Percentiles rank a stretch among this genome's conserved stretches.
Conservation (phyloP, 1,284 basidiomycete genomes). For the Stereum hirsutum region DNA sequence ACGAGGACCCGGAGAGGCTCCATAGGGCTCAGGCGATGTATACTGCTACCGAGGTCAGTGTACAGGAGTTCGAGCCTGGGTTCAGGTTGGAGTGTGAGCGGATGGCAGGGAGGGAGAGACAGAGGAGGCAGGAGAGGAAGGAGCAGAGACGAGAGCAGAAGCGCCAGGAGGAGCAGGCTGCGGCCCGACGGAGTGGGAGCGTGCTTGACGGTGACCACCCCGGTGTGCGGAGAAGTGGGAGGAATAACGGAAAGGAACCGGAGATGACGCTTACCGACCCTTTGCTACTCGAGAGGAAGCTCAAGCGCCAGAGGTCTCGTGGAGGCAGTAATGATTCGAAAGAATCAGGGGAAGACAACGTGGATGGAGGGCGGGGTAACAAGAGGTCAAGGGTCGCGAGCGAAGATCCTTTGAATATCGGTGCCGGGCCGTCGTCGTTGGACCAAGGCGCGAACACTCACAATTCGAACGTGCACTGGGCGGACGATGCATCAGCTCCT, state of each 20-base stretch:
- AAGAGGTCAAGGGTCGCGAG: constrained; percentile 46
- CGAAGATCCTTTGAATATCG: too few species aligned
- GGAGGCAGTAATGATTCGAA: constrained; percentile 44
- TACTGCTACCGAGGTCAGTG: constrained; percentile 78
- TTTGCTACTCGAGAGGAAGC: constrained; percentile 55
- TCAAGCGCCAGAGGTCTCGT: constrained; percentile 65
- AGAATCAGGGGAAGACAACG: constrained; percentile 42
- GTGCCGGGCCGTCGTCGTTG: too few species aligned
- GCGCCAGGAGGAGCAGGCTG: constrained; percentile 32
- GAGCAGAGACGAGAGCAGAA: constrained; percentile 44
- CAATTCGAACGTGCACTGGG: constrained; percentile 8
- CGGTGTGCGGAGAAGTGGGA: constrained; percentile 53
- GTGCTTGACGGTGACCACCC: constrained; percentile 24
- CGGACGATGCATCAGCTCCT: constrained; percentile 5
- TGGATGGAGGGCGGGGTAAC: constrained; percentile 28
- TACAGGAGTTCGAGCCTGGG: constrained; percentile 82
- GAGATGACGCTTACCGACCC: constrained; percentile 59
- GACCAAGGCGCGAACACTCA: constrained; percentile 5
- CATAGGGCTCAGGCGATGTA: constrained; percentile 87
- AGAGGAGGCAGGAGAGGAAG: constrained; percentile 52
- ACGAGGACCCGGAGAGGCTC: constrained; percentile 70
- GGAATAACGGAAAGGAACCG: constrained; percentile 68
- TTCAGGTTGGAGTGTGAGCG: constrained; percentile 82
- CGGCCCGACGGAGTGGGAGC: constrained; percentile 14
- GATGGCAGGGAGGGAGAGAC: constrained; percentile 76